phyloP scores from a whole-genome alignment of 805 yeast species.

The Kodamaea kaohsiungensis region DNA sequence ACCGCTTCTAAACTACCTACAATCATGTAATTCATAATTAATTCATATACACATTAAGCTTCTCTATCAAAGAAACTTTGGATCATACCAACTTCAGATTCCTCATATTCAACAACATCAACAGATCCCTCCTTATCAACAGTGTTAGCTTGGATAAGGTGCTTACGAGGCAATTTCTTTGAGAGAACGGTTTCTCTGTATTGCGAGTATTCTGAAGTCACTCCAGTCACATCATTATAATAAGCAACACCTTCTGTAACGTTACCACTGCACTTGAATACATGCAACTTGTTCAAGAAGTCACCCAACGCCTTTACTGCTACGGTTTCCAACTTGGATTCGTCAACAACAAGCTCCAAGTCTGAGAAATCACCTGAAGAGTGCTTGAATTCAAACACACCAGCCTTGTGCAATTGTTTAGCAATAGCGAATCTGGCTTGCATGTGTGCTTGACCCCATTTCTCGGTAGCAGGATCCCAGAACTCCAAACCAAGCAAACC shows the following conservation, averaged over 20 bases:
- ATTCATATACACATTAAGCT: slow-evolving; percentile 18
- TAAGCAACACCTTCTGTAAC: slow-evolving; percentile 61
- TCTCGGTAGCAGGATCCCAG: slow-evolving; percentile 79
- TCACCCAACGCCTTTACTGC: slow-evolving; percentile 77
- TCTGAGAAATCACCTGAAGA: slow-evolving; percentile 54
- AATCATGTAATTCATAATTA: neutral
- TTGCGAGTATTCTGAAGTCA: slow-evolving; percentile 59
- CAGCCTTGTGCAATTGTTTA: slow-evolving; percentile 69
- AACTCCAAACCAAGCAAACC: slow-evolving; percentile 80
- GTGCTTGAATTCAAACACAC: slow-evolving; percentile 58
- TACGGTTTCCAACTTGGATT: slow-evolving; percentile 55
- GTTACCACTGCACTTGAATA: slow-evolving; percentile 79
- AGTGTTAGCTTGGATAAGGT: slow-evolving; percentile 82
- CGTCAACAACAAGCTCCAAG: slow-evolving; percentile 59
- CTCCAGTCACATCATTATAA: slow-evolving; percentile 69
- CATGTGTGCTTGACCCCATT: slow-evolving; percentile 97
- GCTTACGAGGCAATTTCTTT: slow-evolving; percentile 81
- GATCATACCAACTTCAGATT: slow-evolving; percentile 73
- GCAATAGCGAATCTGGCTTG: slow-evolving; percentile 87
- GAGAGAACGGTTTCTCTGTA: slow-evolving; percentile 68
- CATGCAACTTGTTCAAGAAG: slow-evolving; percentile 69
- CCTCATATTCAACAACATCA: slow-evolving; percentile 70
- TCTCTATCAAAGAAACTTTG: slow-evolving; percentile 64
- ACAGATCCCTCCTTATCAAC: slow-evolving; percentile 43
- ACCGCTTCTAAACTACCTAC: too few species aligned